Percentiles rank a stretch among this genome's conserved stretches.
These are phyloP conservation scores for Silene vulgaris DNA, from an alignment of 179 eudicot genomes.

Conservation along the genomic window DNA sequence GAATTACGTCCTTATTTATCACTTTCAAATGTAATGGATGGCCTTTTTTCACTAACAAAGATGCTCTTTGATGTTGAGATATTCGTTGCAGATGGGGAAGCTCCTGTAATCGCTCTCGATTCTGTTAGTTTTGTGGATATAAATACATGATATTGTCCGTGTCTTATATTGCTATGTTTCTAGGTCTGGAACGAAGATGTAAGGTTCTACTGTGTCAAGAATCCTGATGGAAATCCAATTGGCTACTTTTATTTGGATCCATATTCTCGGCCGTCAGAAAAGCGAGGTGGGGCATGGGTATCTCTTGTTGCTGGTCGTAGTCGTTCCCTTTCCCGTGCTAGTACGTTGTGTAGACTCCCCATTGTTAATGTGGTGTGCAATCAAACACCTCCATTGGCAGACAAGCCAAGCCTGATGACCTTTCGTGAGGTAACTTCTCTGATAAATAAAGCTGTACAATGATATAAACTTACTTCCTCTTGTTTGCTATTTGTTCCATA, in stretches of 20 bases:
- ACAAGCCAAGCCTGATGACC: constrained; percentile 32
- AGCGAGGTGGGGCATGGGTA: constrained; percentile 31
- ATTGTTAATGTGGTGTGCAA: constrained; percentile 29
- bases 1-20: constrained; percentile 34
- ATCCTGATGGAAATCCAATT: constrained; percentile 21
- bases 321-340: constrained; percentile 20
- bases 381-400: constrained; percentile 30
- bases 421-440: constrained; percentile 26
- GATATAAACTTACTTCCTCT: no score
- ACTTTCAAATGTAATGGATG: constrained; percentile 32
- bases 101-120: constrained; percentile 31
- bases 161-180: neutral
- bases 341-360: constrained; percentile 22
- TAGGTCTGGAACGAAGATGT: constrained; percentile 31
- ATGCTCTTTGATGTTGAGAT: constrained; percentile 35
- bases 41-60: constrained; percentile 34
- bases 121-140: neutral
- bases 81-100: constrained; percentile 37
- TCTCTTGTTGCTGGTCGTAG: constrained; percentile 23
- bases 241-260: constrained; percentile 32
- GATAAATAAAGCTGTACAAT: no score
- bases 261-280: constrained; percentile 31
- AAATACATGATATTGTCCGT: neutral
- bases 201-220: constrained; percentile 24
- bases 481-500: neutral